phyloP scores from a whole-genome alignment of 495 filamentous ascomycete genomes.

The Neurospora sp. region DNA sequence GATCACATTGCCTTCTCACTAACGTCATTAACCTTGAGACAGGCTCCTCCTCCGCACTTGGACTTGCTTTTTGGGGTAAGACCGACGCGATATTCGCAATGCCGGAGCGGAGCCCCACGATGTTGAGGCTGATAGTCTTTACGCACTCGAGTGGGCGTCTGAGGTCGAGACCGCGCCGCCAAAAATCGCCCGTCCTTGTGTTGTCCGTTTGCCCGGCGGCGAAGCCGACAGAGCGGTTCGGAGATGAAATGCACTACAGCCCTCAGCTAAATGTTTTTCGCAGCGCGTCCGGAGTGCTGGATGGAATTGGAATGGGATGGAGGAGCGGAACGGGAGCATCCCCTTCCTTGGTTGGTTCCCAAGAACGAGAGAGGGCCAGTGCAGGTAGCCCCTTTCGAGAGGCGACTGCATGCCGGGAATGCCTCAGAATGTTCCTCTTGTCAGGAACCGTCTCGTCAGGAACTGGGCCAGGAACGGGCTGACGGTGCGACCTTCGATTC shows the following conservation, averaged over 20 bases:
- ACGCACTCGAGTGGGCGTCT: background rate
- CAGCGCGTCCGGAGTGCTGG: background rate
- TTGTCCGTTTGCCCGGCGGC: background rate
- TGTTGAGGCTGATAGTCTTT: background rate
- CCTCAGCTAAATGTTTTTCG: background rate
- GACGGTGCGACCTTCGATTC: background rate
- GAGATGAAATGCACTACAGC: background rate
- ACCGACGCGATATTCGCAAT: background rate
- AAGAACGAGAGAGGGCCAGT: background rate
- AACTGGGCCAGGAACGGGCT: background rate
- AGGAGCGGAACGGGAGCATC: background rate
- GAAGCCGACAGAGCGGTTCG: background rate
- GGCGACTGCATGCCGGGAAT: background rate
- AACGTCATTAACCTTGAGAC: background rate
- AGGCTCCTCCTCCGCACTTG: background rate
- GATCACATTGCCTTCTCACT: background rate
- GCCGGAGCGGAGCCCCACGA: background rate
- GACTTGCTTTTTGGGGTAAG: background rate
- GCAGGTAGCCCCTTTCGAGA: background rate
- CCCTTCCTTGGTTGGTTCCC: background rate
- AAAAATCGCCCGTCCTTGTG: background rate
- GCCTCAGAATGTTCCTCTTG: background rate
- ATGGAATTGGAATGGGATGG: background rate
- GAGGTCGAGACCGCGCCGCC: background rate
- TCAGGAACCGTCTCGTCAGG: background rate